Conservation (phyloP, 257 asterid genomes). For the Solanum chiquidenum region DNA sequence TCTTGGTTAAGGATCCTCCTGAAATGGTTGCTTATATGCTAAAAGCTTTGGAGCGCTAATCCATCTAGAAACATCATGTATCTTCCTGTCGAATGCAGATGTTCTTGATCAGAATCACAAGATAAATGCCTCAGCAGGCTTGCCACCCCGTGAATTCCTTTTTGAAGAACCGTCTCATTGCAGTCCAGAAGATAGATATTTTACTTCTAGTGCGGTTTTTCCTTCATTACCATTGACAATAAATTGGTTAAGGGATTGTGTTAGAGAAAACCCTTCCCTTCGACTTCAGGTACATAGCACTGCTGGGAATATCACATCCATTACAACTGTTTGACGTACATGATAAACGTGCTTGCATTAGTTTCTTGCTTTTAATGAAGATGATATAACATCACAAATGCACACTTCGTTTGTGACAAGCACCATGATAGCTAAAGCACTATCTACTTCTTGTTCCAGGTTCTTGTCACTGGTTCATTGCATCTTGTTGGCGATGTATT, state of each 20-base stretch:
- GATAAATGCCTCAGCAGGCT: conserved; percentile 17
- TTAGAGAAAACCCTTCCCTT: conserved; percentile 46
- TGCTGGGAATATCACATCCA: neutral
- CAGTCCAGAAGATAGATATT: conserved; percentile 32
- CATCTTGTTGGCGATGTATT: conserved; percentile 89
- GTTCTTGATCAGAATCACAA: conserved; percentile 24
- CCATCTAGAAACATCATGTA: neutral
- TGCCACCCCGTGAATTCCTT: conserved; percentile 36
- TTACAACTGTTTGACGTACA: neutral
- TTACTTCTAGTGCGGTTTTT: conserved; percentile 62
- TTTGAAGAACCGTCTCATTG: conserved; percentile 29
- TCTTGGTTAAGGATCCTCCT: neutral
- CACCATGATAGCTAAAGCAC: neutral
- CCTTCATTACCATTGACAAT: conserved; percentile 76
- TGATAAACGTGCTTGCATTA: neutral
- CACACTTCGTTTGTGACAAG: neutral
- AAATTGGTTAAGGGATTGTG: conserved; percentile 63
- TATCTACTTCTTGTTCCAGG: conserved; percentile 25
- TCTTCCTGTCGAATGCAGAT: conserved; percentile 24
- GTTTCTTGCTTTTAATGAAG: neutral
- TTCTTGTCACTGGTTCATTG: conserved; percentile 88
- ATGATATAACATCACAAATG: neutral
- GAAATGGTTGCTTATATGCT: neutral
- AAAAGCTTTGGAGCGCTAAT: neutral
- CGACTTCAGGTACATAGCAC: conserved; percentile 49